phyloP scores from a whole-genome alignment of 2,329 filamentous ascomycete species.

The Karstenula rhodostoma region DNA sequence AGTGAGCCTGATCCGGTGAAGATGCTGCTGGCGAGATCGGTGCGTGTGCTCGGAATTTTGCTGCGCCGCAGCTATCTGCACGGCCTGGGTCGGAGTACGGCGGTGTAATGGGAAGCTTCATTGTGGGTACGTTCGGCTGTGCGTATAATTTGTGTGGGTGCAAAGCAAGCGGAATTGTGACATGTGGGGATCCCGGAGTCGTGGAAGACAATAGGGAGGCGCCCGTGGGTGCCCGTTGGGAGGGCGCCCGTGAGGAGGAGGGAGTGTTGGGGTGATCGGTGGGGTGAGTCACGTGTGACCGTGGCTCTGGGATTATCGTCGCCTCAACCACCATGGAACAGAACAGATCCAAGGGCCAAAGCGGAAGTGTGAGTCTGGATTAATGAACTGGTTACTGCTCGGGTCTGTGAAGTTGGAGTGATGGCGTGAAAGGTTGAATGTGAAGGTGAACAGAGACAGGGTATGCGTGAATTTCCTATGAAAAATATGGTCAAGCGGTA shows the following conservation, averaged over 20 bases:
- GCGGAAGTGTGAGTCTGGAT: background rate
- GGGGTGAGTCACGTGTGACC: too few species aligned
- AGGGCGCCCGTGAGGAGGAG: too few species aligned
- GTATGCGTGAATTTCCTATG: background rate
- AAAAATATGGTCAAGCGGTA: background rate
- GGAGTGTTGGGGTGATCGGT: too few species aligned
- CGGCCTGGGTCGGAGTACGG: background rate
- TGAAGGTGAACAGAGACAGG: background rate
- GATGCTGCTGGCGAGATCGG: background rate
- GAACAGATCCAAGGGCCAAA: too few species aligned
- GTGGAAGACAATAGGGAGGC: too few species aligned
- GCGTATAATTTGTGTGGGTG: background rate
- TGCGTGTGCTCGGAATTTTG: too few species aligned
- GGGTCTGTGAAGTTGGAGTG: too few species aligned
- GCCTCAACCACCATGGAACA: too few species aligned
- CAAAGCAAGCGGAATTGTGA: background rate
- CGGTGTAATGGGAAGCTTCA: constrained; percentile 1
- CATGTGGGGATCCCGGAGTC: too few species aligned
- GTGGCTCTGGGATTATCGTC: too few species aligned
- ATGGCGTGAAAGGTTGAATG: background rate
- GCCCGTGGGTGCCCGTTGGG: too few species aligned
- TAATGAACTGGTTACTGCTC: background rate
- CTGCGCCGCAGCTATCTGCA: background rate
- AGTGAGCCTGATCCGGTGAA: too few species aligned
- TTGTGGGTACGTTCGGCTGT: background rate